Evolutionary conservation across 345 rosid genomes (phyloP), one percentile per base, ranked within the genome.

Genomic region (Erodium maritimum): DNA sequence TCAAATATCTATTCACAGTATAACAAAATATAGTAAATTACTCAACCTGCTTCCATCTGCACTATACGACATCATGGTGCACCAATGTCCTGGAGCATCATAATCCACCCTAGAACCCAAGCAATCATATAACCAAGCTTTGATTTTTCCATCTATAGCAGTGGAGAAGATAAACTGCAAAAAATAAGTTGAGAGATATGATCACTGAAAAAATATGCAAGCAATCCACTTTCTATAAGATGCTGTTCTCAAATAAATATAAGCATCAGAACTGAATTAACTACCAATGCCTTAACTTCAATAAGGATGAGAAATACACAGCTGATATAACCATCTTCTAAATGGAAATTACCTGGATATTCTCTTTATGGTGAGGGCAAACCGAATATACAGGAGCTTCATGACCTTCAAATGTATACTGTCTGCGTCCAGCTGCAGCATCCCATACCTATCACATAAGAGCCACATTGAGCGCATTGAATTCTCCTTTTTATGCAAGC

Each of bases 131-230:
- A 89, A 64, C 96, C 96, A 89, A 58, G 96, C 91, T 67, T 86
- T 89, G 55, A 89, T 89, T 71, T 86, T 89, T 70, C 96, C 96
- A 72, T 89, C 96, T 61, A 80, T 66, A 37, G 91, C 87, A n/a
- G 96, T 89, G 37, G 96, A 86, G 63, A 89, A 89, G 19, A 89
- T 81, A 64, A 89, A 89, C 95, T 90, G 88, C 63, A 54, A 25
- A 55, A 21, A 25, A 19, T 29, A 56, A 55, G 22, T 52, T 10
- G 29, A 17, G 33, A 22, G 58, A 22, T 22, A 55, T 29, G 37
- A 29, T 29, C 37, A 29, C 37, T 29, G n/a, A n/a, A 29, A 1
- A 29, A 29, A 29, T 29, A 11, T 29, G 37, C 9, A 12, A 55
- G 24, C 12, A 22, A n/a, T 55, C 58, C 25, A 17, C 17, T 22